Evolutionary conservation across 257 asterid species (phyloP).

Genomic region (Echites panduratus): DNA sequence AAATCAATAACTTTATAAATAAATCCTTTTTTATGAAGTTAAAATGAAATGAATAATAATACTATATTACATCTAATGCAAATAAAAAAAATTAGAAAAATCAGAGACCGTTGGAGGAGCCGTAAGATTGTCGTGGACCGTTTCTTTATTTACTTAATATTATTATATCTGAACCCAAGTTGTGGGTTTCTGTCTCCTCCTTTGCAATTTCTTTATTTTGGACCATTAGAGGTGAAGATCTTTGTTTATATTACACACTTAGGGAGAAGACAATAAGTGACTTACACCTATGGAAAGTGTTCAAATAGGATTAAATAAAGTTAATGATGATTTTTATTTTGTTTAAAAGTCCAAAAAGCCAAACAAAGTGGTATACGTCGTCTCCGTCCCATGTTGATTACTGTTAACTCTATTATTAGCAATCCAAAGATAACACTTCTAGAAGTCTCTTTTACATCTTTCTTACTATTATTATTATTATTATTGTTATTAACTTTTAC

Average conservation of each 20-base stretch:
- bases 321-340: slow-evolving; percentile 10
- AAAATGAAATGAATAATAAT: no score
- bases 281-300: slow-evolving; percentile 28
- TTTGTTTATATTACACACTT: slow-evolving; percentile 6
- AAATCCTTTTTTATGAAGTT: no score
- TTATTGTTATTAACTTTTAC: no score
- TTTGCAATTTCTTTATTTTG: background rate
- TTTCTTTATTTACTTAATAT: no score
- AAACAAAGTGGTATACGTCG: slow-evolving; percentile 21
- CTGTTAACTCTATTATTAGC: background rate
- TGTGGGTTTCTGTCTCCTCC: slow-evolving; percentile 19
- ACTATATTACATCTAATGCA: no score
- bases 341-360: background rate
- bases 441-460: background rate
- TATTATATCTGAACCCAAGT: background rate
- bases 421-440: background rate
- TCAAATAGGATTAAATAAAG: background rate
- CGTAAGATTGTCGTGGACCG: background rate
- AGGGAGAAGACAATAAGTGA: slow-evolving; percentile 18
- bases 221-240: background rate
- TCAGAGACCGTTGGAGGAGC: slow-evolving; percentile 15
- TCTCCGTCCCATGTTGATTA: slow-evolving; percentile 1
- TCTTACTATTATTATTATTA: no score
- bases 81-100: background rate
- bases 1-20: no score